These are phyloP conservation scores for Candida glaebosa DNA, from an alignment of 805 yeast species.

Conservation along the genomic window DNA sequence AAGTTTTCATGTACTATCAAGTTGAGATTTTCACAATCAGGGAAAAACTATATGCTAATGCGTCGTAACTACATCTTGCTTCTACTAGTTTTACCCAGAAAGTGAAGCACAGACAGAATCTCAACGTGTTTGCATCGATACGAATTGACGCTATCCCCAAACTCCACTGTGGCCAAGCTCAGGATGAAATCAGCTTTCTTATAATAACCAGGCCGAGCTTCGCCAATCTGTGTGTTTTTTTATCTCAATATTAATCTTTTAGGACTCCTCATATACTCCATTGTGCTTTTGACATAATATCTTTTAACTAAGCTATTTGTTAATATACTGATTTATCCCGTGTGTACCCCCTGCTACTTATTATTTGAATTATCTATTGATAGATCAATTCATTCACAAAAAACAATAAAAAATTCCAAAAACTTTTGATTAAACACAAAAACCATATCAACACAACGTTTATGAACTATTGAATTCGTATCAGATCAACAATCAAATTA, in stretches of 20 bases:
- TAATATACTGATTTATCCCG: slow-evolving; percentile 2
- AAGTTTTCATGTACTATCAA: too few relatives aligned
- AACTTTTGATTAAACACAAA: background rate
- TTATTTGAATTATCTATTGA: slow-evolving; percentile 1
- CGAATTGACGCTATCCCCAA: too few relatives aligned
- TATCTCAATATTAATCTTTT: slow-evolving; percentile 1
- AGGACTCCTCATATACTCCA: slow-evolving; percentile 1
- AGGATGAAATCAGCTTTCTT: too few relatives aligned
- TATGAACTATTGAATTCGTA: background rate
- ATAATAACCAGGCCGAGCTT: too few relatives aligned
- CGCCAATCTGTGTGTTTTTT: too few relatives aligned
- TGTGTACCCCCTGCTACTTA: slow-evolving; percentile 1
- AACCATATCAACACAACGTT: background rate
- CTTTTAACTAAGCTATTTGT: slow-evolving; percentile 6
- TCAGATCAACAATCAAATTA: background rate
- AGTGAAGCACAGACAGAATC: too few relatives aligned
- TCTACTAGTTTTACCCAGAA: too few relatives aligned
- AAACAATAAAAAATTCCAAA: background rate
- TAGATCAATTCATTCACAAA: background rate
- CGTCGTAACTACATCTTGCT: too few relatives aligned
- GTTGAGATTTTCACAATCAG: too few relatives aligned
- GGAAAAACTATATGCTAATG: too few relatives aligned
- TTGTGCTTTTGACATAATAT: slow-evolving; percentile 3
- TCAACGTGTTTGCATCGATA: too few relatives aligned
- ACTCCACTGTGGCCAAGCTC: too few relatives aligned